phyloP scores from a whole-genome alignment of 148 eudicot species.

The Hydrangea macrophylla region DNA sequence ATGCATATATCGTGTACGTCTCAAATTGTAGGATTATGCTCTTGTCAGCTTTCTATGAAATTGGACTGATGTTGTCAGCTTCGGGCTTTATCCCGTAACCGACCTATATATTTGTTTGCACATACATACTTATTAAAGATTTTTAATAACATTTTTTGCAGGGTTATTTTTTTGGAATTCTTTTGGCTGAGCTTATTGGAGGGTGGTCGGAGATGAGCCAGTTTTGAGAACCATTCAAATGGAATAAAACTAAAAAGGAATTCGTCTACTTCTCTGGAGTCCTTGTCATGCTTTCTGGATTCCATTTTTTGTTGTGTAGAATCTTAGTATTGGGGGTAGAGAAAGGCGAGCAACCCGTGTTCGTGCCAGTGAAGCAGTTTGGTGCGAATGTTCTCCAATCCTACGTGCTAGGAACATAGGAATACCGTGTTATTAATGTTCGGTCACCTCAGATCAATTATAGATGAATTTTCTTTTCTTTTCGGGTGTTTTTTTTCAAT shows the following conservation, averaged over 20 bases:
- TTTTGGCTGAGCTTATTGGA: constrained; percentile 1
- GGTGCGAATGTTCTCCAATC: neutral
- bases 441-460: neutral
- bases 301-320: neutral
- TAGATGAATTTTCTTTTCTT: neutral
- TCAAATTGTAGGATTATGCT: no score
- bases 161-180: constrained; percentile 1
- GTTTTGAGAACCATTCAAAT: neutral
- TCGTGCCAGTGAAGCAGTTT: no score
- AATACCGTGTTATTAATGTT: neutral
- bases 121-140: neutral
- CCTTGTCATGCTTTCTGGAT: neutral
- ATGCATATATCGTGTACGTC: no score
- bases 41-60: neutral
- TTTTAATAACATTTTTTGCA: constrained; percentile 6
- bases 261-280: neutral
- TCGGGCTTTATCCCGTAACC: neutral
- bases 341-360: neutral
- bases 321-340: neutral
- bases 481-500: neutral
- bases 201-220: neutral
- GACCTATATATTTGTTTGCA: neutral
- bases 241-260: constrained; percentile 13
- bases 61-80: neutral
- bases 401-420: neutral